Evolutionary conservation across 2,329 filamentous ascomycete genomes (phyloP), one percentile per base, ranked within the genome.

Genomic region (Eurotiales sp.): DNA sequence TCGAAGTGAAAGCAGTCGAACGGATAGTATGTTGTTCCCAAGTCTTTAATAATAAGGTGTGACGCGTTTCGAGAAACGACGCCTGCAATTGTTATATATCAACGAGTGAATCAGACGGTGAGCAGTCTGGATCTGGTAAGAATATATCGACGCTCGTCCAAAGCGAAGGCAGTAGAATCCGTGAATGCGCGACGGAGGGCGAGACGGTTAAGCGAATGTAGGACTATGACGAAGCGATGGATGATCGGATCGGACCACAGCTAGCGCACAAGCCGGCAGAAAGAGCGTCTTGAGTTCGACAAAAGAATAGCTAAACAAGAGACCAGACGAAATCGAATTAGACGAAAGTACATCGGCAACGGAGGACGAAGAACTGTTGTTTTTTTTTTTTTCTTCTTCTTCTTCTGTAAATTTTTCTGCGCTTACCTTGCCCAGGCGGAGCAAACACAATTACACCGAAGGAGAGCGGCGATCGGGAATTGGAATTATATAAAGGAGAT

Each of bases 401-500:
- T n/a, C n/a, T n/a, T n/a, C n/a, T n/a, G n/a, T n/a, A n/a, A n/a
- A n/a, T n/a, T n/a, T n/a, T n/a, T n/a, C n/a, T n/a, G n/a, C n/a
- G n/a, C n/a, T n/a, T n/a, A n/a, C n/a, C n/a, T n/a, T n/a, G n/a
- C 46, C 46, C 25, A 48, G 46, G 39, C 25, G 8, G 36, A 40
- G 30, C 15, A 25, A 48, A 48, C 50, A 47, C 41, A 53, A 46
- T 36, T 43, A 51, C 44, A 48, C 50, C 36, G 57, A 52, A 54
- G 51, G 47, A 44, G 54, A 47, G 50, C 36, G 55, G 47, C 36
- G 50, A 42, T 51, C 48, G 48, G 43, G 42, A 46, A 22, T n/a
- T 29, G 41, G n/a, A 45, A 56, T 48, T 48, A 43, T 36, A 47
- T 36, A 47, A 46, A 21, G 30, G 29, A 47, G 27, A 29, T 34